A percentile compares a stretch with the other conserved stretches of the same genome.
These are phyloP conservation scores for Capronia americana DNA, from an alignment of 2,329 filamentous ascomycete species.

Conservation along the genomic window DNA sequence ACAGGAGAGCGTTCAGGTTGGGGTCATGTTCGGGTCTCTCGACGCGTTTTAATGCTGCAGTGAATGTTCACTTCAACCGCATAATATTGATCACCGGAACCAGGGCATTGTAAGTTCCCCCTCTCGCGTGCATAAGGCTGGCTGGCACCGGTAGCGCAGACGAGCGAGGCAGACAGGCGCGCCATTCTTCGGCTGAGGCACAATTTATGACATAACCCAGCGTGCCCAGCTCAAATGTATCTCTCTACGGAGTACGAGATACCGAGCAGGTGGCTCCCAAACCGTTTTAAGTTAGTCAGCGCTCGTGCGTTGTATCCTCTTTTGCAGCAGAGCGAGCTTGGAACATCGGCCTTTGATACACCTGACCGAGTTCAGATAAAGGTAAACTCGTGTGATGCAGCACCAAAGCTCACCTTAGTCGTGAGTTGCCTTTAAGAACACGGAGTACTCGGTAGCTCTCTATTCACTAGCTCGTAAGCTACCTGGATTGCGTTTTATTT, in stretches of 20 bases:
- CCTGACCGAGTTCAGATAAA: too few relatives aligned
- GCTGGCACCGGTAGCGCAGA: background rate
- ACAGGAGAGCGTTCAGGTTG: slow-evolving; percentile 1
- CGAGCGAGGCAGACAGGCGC: background rate
- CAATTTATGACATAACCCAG: slow-evolving; percentile 1
- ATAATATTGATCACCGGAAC: background rate
- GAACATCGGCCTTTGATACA: too few relatives aligned
- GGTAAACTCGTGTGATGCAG: too few relatives aligned
- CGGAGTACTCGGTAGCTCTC: too few relatives aligned
- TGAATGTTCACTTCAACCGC: background rate
- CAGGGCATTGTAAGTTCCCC: background rate
- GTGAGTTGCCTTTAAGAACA: too few relatives aligned
- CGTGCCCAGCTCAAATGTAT: background rate
- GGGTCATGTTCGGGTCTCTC: background rate
- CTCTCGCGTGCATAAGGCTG: background rate
- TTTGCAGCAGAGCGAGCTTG: too few relatives aligned
- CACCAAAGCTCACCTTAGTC: too few relatives aligned
- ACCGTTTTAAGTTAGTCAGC: too few relatives aligned
- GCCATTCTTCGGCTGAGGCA: background rate
- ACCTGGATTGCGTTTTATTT: too few relatives aligned
- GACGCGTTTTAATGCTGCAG: background rate
- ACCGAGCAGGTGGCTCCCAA: too few relatives aligned
- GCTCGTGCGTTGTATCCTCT: too few relatives aligned
- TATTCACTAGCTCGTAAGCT: too few relatives aligned
- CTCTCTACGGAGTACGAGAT: background rate